Conservation (phyloP, 441 rosid genomes). For the Eruca vesicaria region DNA sequence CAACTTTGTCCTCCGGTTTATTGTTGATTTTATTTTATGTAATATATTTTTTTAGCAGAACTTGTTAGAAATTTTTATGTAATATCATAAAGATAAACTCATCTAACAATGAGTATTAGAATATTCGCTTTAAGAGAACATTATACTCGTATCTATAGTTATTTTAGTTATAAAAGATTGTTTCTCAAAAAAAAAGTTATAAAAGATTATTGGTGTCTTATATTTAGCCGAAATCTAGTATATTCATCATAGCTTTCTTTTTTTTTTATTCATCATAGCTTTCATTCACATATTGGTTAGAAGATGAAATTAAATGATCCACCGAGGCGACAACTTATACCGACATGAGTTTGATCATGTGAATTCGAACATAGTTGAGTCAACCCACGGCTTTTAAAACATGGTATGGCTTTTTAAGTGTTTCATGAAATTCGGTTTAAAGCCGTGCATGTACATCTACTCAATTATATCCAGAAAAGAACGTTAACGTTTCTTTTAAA, state of each 20-base stretch:
- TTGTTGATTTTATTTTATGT: background rate
- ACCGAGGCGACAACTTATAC: conserved; percentile 7
- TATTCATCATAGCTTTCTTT: background rate
- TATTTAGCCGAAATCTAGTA: background rate
- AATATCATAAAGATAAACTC: background rate
- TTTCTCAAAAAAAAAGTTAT: no score
- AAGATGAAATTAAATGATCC: conserved; percentile 19
- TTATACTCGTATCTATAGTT: background rate
- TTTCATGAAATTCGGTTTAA: background rate
- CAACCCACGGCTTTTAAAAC: background rate
- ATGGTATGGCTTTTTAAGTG: background rate
- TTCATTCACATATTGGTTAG: conserved; percentile 16
- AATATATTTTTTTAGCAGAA: no score
- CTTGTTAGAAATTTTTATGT: no score
- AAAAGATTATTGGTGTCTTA: background rate
- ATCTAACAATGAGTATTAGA: no score
- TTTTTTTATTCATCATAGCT: no score
- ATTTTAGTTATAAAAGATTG: background rate
- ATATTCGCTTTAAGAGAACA: background rate
- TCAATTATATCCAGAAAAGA: background rate
- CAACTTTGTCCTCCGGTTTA: background rate
- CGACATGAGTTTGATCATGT: conserved; percentile 23
- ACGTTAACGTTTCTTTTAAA: no score
- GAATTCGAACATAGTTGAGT: background rate
- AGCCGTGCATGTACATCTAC: background rate